Evolutionary conservation across 2,329 filamentous ascomycete genomes (phyloP).

Genomic region (Neophaeococcomyces aloes): DNA sequence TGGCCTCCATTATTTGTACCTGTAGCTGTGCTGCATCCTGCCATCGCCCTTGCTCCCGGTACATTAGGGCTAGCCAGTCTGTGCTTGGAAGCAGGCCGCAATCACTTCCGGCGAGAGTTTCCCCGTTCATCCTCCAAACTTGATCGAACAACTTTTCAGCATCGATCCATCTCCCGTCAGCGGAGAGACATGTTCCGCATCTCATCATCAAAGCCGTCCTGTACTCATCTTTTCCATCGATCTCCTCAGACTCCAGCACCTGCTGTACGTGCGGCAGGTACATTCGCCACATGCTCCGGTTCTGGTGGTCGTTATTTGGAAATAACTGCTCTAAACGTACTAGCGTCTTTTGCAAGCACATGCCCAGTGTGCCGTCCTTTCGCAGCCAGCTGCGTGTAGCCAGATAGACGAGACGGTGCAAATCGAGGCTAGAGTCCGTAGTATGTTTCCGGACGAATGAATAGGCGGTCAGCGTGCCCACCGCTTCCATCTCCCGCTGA

Average conservation of each 20-base stretch:
- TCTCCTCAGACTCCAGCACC: slow-evolving; percentile 5
- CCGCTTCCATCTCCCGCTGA: slow-evolving; percentile 22
- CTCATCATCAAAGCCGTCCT: slow-evolving; percentile 9
- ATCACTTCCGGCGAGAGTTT: slow-evolving; percentile 11
- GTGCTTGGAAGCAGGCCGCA: slow-evolving; percentile 16
- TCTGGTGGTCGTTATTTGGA: slow-evolving; percentile 13
- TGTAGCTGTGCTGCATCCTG: slow-evolving; percentile 11
- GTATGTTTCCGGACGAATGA: slow-evolving; percentile 22
- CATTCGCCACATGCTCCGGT: slow-evolving; percentile 19
- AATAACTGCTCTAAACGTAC: slow-evolving; percentile 22
- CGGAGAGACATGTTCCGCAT: slow-evolving; percentile 44
- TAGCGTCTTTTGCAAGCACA: slow-evolving; percentile 16
- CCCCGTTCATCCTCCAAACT: slow-evolving; percentile 9
- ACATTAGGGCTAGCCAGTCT: slow-evolving; percentile 17
- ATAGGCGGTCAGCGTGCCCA: slow-evolving; percentile 27
- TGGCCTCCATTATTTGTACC: slow-evolving; percentile 11
- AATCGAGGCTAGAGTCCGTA: slow-evolving; percentile 12
- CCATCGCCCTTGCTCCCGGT: slow-evolving; percentile 8
- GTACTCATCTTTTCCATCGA: slow-evolving; percentile 5
- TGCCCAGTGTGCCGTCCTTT: slow-evolving; percentile 13
- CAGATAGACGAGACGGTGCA: slow-evolving; percentile 30
- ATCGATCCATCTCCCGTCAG: slow-evolving; percentile 50
- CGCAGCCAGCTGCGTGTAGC: slow-evolving; percentile 27
- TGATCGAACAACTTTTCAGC: slow-evolving; percentile 10
- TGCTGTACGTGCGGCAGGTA: slow-evolving; percentile 26